phyloP scores from a whole-genome alignment of 495 filamentous ascomycete genomes.

The Trichocladium uniseriatum region DNA sequence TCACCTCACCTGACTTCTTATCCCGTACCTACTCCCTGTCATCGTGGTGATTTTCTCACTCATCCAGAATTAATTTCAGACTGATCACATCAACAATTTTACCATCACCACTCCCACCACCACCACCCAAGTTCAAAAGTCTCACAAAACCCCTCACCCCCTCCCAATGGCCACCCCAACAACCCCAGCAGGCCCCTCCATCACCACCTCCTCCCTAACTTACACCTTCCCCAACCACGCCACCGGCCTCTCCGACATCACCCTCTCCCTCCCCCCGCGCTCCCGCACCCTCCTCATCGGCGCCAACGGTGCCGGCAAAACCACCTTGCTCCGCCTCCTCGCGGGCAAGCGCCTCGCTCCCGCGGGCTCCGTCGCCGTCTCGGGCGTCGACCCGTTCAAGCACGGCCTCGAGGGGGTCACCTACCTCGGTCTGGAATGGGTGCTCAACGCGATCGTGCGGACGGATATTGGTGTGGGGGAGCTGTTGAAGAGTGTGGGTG shows the following conservation, averaged over 20 bases:
- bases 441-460: slow-evolving; percentile 92
- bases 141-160: not conserved
- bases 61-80: too few species aligned
- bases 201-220: slow-evolving; percentile 64
- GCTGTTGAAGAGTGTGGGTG: slow-evolving; percentile 76
- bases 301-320: slow-evolving; percentile 96
- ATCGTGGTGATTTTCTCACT: too few species aligned
- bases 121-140: too few species aligned
- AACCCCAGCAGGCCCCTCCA: too few species aligned
- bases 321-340: slow-evolving; percentile 75
- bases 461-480: slow-evolving; percentile 88
- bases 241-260: slow-evolving; percentile 59
- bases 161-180: slow-evolving; percentile 17
- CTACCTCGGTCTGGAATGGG: slow-evolving; percentile 96
- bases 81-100: too few species aligned
- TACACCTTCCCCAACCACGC: slow-evolving; percentile 83
- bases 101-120: too few species aligned
- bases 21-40: too few species aligned
- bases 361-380: slow-evolving; percentile 56
- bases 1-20: not conserved
- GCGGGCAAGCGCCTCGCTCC: slow-evolving; percentile 93
- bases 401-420: slow-evolving; percentile 82
- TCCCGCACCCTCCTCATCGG: slow-evolving; percentile 90
- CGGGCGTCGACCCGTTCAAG: slow-evolving; percentile 83
- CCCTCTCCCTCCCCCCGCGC: slow-evolving; percentile 64